Conservation (phyloP, 345 rosid species). For the Luvunga scandens region DNA sequence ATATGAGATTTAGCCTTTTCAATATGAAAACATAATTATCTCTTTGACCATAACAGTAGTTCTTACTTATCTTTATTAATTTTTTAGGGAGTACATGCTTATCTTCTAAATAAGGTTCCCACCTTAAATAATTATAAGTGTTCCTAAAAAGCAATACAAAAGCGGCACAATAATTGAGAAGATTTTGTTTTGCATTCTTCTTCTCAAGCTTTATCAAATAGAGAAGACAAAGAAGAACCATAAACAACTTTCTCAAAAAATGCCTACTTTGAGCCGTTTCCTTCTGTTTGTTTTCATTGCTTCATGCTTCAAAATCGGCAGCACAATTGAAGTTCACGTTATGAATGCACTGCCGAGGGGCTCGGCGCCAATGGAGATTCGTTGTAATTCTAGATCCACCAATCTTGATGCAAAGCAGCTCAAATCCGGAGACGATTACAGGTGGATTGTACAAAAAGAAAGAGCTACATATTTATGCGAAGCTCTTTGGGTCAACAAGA, state of each 20-base stretch:
- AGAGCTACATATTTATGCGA: background rate
- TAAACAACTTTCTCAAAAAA: background rate
- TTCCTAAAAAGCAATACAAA: background rate
- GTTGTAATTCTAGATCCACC: background rate
- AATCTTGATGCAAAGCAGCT: background rate
- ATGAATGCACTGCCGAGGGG: background rate
- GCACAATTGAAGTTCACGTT: constrained; percentile 8
- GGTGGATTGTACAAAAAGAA: background rate
- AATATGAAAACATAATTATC: too few relatives aligned
- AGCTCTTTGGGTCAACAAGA: background rate
- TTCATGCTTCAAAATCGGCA: background rate
- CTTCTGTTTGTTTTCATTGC: background rate
- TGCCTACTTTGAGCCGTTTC: background rate
- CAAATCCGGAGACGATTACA: constrained; percentile 4
- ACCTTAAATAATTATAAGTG: background rate
- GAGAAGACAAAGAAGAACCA: background rate
- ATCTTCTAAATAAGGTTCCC: background rate
- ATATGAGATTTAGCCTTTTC: too few relatives aligned
- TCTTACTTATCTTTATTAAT: too few relatives aligned
- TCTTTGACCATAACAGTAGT: too few relatives aligned
- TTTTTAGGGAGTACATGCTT: background rate
- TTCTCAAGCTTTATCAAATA: background rate
- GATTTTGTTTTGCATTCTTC: background rate
- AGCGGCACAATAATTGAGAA: background rate
- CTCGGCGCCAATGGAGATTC: background rate